Evolutionary conservation across 345 rosid species (phyloP).

Genomic region (Salix dunnii): DNA sequence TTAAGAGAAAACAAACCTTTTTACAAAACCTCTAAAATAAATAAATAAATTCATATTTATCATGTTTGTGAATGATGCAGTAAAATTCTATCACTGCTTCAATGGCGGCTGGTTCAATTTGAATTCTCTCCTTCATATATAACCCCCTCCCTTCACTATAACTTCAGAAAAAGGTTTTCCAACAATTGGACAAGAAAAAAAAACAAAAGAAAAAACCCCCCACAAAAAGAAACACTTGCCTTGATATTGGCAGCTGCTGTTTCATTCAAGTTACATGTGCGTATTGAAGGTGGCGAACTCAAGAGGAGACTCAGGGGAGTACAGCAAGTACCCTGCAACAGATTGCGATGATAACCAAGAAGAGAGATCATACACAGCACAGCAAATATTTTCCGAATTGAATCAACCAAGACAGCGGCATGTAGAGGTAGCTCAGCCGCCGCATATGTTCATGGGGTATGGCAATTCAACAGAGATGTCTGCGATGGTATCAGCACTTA

Average conservation of each 20-base stretch:
- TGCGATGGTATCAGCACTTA: slow-evolving; percentile 66
- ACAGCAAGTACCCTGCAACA: background rate
- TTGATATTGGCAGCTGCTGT: background rate
- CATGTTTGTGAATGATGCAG: background rate
- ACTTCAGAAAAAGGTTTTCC: background rate
- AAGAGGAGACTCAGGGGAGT: slow-evolving; percentile 17
- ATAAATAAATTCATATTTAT: background rate
- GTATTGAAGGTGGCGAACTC: slow-evolving; percentile 40
- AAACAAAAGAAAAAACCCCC: background rate
- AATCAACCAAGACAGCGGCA: background rate
- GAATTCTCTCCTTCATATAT: slow-evolving; percentile 4
- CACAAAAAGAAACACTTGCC: background rate
- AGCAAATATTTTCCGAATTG: slow-evolving; percentile 2
- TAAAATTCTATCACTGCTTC: slow-evolving; percentile 6
- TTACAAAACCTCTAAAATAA: background rate
- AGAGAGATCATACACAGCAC: background rate
- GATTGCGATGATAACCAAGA: slow-evolving; percentile 8
- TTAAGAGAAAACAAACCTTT: background rate
- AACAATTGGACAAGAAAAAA: background rate
- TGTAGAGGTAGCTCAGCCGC: background rate
- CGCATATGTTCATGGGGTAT: slow-evolving; percentile 34
- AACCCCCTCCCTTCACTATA: background rate
- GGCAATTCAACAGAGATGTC: slow-evolving; percentile 52
- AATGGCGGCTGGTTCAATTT: slow-evolving; percentile 26
- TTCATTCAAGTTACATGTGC: slow-evolving; percentile 22